Evolutionary conservation across 176 grass and related monocot species (phyloP), one percentile per base, ranked within the genome.

Genomic region (Elaeis guineensis): DNA sequence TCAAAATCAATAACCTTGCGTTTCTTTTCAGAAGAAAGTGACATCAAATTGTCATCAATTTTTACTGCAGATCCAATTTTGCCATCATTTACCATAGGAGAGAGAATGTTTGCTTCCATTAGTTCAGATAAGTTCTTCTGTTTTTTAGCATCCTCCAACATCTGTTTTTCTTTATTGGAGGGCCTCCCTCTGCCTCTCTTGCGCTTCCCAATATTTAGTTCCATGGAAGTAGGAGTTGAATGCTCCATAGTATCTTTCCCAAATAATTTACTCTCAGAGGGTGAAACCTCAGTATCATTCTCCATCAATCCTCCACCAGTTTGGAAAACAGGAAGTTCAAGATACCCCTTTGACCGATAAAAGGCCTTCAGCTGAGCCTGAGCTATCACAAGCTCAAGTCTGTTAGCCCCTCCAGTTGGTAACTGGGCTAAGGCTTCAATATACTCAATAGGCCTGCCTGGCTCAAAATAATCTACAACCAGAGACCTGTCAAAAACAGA

Each of bases 351-450:
- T 19, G 57, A 89, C 51, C 60, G 62, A 71, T 92, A 89, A 63
- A 98, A 85, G 55, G 93, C 75, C 67, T 83, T 92, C 18, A 98
- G 67, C 26, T 91, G 93, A 55, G 93, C 86, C 48, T 79, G 82
- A 54, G 77, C 81, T 63, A 86, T 78, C 50, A 85, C 80, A 60
- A 83, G 76, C 53, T 78, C 84, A 20, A 98, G 50, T 56, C 74
- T 72, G 71, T 98, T 84, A 35, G 80, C 64, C 19, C 65, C 81
- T 68, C 78, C 66, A 61, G 57, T 69, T 72, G 93, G 93, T 20
- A 78, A 62, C 25, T 79, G 28, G 44, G 93, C 78, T 52, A 92
- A 63, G 15, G 69, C 61, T 72, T 76, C 85, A 29, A 91, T 55
- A 78, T 83, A 97, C 25, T 82, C 62, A 75, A 97, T 72, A 67